Conservation (phyloP, 768 basidiomycete species). For the Pleurotus salmoneostramineus region DNA sequence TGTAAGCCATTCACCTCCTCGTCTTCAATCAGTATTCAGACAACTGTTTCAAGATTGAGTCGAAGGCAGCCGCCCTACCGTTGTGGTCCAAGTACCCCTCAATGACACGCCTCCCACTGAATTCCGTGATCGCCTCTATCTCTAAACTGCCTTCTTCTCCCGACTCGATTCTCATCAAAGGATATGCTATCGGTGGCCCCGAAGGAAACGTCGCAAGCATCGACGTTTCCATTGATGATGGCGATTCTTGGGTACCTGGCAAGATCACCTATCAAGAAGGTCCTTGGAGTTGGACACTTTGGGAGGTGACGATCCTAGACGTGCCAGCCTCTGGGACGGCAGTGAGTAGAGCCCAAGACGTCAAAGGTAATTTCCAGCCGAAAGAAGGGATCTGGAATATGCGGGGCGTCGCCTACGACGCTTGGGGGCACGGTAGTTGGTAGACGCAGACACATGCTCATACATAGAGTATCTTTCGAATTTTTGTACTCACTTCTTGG, state of each 20-base stretch:
- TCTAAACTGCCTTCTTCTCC: constrained; percentile 20
- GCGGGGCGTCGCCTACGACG: constrained; percentile 58
- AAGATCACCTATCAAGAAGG: constrained; percentile 57
- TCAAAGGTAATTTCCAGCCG: constrained; percentile 43
- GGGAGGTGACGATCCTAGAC: constrained; percentile 49
- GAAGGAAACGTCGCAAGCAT: constrained; percentile 41
- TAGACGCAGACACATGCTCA: constrained; percentile 2
- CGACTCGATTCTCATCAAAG: constrained; percentile 40
- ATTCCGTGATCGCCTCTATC: constrained; percentile 54
- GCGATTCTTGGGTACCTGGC: constrained; percentile 46
- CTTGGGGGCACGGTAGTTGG: constrained; percentile 43
- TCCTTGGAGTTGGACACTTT: constrained; percentile 72
- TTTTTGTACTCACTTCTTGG: no score
- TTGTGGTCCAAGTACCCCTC: constrained; percentile 55
- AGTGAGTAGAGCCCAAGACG: constrained; percentile 51
- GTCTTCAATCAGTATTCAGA: constrained; percentile 5
- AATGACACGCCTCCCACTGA: constrained; percentile 57
- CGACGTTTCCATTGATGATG: constrained; percentile 50
- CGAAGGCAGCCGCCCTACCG: constrained; percentile 37
- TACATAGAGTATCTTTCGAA: no score
- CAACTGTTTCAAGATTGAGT: constrained; percentile 31
- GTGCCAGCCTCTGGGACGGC: constrained; percentile 29
- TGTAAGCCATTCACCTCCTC: constrained; percentile 21
- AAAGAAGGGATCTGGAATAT: constrained; percentile 58
- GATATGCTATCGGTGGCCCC: constrained; percentile 52